A percentile compares a stretch with the other conserved stretches of the same genome.
phyloP scores from a whole-genome alignment of 2,329 filamentous ascomycete species.

The Cordyceps cateniannulata region DNA sequence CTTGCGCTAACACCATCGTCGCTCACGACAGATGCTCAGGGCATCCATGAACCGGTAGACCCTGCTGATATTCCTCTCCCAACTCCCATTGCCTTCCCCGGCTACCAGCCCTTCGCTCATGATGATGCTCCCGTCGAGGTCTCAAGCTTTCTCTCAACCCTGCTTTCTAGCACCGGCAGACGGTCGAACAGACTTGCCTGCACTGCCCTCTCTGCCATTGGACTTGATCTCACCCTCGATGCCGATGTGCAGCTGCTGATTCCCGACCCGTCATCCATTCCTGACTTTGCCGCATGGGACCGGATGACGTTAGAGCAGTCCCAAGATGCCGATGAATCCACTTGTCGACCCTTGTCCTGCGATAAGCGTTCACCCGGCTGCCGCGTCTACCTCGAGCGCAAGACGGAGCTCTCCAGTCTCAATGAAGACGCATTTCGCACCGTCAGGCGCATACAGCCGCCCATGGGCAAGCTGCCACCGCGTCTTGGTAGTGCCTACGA shows the following conservation, averaged over 20 bases:
- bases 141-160: constrained; percentile 36
- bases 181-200: constrained; percentile 32
- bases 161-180: constrained; percentile 49
- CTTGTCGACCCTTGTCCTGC: constrained; percentile 42
- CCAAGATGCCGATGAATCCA: constrained; percentile 40
- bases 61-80: constrained; percentile 50
- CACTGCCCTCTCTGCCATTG: constrained; percentile 50
- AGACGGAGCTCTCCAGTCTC: constrained; percentile 46
- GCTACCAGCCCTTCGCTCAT: constrained; percentile 32
- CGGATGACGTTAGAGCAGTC: constrained; percentile 42
- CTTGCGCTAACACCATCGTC: neutral
- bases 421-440: constrained; percentile 57
- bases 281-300: constrained; percentile 48
- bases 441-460: constrained; percentile 50
- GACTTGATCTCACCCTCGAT: constrained; percentile 48
- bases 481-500: constrained; percentile 59
- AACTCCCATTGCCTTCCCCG: constrained; percentile 48
- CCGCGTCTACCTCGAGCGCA: constrained; percentile 51
- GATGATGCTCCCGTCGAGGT: constrained; percentile 24
- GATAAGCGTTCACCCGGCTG: constrained; percentile 51
- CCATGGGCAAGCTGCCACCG: constrained; percentile 45
- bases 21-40: neutral
- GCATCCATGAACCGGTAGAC: constrained; percentile 23
- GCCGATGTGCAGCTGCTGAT: constrained; percentile 43
- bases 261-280: constrained; percentile 46